Percentiles rank a stretch among this genome's conserved stretches.
Conservation (phyloP, 805 yeast genomes). For the Naumovozyma baii region DNA sequence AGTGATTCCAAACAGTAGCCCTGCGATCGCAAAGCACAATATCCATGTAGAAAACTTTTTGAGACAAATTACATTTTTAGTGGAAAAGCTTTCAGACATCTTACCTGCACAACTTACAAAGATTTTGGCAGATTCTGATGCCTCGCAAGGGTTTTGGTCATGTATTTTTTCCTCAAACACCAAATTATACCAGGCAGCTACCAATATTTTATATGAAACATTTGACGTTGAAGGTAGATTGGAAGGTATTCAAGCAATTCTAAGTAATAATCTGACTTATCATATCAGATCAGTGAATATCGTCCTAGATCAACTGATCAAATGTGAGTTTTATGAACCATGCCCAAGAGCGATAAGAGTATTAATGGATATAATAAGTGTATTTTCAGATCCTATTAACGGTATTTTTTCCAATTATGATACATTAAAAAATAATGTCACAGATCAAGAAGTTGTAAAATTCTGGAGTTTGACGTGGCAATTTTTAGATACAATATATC, state of each 20-base stretch:
- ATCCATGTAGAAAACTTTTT: slow-evolving; percentile 23
- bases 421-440: slow-evolving; percentile 17
- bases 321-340: slow-evolving; percentile 51
- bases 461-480: slow-evolving; percentile 72
- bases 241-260: slow-evolving; percentile 56
- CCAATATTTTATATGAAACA: slow-evolving; percentile 63
- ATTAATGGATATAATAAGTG: slow-evolving; percentile 59
- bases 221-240: slow-evolving; percentile 72
- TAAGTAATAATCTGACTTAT: slow-evolving; percentile 36
- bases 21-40: slow-evolving; percentile 20
- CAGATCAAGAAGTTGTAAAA: slow-evolving; percentile 25
- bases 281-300: slow-evolving; percentile 42
- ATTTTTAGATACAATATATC: slow-evolving; percentile 58
- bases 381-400: slow-evolving; percentile 54
- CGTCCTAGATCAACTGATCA: slow-evolving; percentile 38
- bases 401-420: slow-evolving; percentile 40
- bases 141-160: slow-evolving; percentile 62
- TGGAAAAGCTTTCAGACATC: slow-evolving; percentile 35
- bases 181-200: slow-evolving; percentile 54
- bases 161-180: slow-evolving; percentile 57
- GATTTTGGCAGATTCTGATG: slow-evolving; percentile 34
- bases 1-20: slow-evolving; percentile 16
- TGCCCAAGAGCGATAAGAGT: slow-evolving; percentile 68
- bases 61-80: slow-evolving; percentile 26
- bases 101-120: slow-evolving; percentile 30